Conservation (phyloP, 345 rosid species). For the Bruguiera sexangula region DNA sequence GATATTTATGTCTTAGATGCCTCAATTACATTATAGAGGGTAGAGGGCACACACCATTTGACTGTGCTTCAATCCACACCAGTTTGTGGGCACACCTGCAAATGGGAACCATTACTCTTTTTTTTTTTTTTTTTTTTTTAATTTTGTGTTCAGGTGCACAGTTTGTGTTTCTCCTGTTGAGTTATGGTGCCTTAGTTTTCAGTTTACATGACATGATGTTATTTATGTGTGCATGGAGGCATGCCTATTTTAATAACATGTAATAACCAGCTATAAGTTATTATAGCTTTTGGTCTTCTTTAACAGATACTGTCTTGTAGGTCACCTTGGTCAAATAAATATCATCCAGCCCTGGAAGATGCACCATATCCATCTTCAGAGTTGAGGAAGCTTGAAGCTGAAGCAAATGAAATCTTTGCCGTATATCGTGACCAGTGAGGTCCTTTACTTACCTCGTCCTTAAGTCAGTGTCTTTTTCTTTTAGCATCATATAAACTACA, state of each 20-base stretch:
- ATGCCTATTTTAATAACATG: neutral
- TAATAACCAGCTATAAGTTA: neutral
- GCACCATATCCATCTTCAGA: constrained; percentile 71
- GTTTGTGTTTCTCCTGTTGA: neutral
- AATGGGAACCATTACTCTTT: no score
- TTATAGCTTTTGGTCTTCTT: neutral
- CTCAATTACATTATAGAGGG: no score
- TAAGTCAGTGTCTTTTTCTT: constrained; percentile 9
- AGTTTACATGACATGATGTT: neutral
- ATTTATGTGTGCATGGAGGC: neutral
- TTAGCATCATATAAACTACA: neutral
- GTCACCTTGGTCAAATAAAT: constrained; percentile 94
- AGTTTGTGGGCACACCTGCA: no score
- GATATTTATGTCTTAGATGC: no score
- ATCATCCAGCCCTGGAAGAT: constrained; percentile 76
- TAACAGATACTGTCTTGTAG: constrained; percentile 29
- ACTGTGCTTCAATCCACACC: no score
- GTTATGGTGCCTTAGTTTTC: neutral
- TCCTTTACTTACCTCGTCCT: constrained; percentile 77
- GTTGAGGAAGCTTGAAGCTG: constrained; percentile 83
- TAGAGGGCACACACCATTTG: no score
- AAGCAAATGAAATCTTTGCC: constrained; percentile 85
- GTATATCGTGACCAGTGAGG: constrained; percentile 99
- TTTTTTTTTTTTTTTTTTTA: neutral
- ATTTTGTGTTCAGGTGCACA: neutral